Base-by-base conservation (phyloP, 805 yeast species). In the Barnettozyma botsteinii region DNA sequence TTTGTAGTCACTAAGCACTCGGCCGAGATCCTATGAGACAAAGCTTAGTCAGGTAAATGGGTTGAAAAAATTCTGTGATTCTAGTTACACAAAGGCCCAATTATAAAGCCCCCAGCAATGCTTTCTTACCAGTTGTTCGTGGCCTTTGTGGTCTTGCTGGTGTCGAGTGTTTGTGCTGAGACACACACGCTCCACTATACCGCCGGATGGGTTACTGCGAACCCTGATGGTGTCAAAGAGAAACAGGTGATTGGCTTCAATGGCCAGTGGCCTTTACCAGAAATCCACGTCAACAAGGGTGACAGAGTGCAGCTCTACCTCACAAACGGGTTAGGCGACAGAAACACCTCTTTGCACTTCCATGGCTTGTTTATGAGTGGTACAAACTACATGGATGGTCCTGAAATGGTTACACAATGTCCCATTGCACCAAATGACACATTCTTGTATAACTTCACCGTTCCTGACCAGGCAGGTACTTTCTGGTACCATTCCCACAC, bases 401-500 rank as follows among this genome's bases (percentile, higher is more conserved):
- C 93, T 3, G 80, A 78, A 53, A 73, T 74, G 72, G 81, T 84
- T 11, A 79, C 88, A 5, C 91, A 84, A 57, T 84, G 91, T 64
- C 91, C 91, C 25, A 79, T 84, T 45, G 72, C 77, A 31, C 79
- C 83, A 8, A 84, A 83, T 22, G 75, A 75, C 49, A 74, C 86
- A 2, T 72, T 70, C 55, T 57, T 79, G 33, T 84, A 84, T 61
- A 82, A 83, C 60, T 83, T 84, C 53, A 77, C 83, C 2, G 81
- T 81, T 9, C 69, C 61, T 7, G 70, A 75, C 46, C 89, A 84
- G 57, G 76, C 66, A 4, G 94, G 94, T 37, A 73, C 86, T n/a
- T 84, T 69, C 61, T 84, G 94, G 94, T 84, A 83, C 59, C 94
- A 84, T 57, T 78, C 87, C 5, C 94, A 84, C 52, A 69, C 79